phyloP scores from a whole-genome alignment of 2,329 filamentous ascomycete species.

The Phaeoacremonium minimum region DNA sequence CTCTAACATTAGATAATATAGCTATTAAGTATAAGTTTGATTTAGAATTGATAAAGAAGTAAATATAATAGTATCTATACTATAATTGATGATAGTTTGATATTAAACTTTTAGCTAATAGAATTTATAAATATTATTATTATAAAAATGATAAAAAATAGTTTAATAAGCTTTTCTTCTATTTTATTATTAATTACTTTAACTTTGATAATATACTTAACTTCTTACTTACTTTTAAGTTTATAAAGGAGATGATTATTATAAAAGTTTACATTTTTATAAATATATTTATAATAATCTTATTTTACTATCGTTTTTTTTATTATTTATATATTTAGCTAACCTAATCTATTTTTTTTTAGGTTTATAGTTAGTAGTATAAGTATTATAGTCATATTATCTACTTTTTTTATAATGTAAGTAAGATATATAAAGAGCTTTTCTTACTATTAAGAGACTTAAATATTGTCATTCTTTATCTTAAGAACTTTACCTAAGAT shows the following conservation, averaged over 20 bases:
- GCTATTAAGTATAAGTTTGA: too few relatives aligned
- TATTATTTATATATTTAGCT: background rate
- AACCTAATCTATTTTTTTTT: background rate
- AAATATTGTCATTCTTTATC: background rate
- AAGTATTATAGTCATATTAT: too few relatives aligned
- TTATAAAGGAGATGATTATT: background rate
- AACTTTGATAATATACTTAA: background rate
- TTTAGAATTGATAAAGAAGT: too few relatives aligned
- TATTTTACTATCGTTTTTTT: slow-evolving; percentile 1
- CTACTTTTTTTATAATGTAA: too few relatives aligned
- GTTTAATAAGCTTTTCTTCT: background rate
- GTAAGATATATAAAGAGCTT: too few relatives aligned
- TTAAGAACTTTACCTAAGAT: background rate
- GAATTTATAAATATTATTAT: too few relatives aligned
- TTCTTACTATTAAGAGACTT: background rate
- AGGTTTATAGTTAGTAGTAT: too few relatives aligned
- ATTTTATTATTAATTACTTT: background rate
- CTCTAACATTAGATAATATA: too few relatives aligned
- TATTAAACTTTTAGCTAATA: too few relatives aligned
- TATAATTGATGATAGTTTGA: too few relatives aligned
- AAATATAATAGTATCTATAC: too few relatives aligned
- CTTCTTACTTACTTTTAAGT: background rate
- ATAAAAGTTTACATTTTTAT: background rate
- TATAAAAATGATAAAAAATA: too few relatives aligned
- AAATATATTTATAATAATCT: background rate